Evolutionary conservation across 805 yeast genomes (phyloP).

Genomic region (Yamadazyma scolyti): DNA sequence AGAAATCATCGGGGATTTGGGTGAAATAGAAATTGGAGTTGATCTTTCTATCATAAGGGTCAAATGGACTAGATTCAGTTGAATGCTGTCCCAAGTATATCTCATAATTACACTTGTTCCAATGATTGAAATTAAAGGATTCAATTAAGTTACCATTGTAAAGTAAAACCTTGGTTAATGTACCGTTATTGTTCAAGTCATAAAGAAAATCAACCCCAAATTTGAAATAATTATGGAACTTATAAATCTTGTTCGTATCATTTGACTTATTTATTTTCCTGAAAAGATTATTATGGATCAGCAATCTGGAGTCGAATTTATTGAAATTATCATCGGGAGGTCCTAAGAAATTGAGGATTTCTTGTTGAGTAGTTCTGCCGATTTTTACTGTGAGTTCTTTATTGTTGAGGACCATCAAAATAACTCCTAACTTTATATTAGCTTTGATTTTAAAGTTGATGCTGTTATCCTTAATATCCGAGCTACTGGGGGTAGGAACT

Average conservation of each 20-base stretch:
- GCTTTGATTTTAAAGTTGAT: slow-evolving; percentile 10
- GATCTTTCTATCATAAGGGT: slow-evolving; percentile 5
- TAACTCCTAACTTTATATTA: slow-evolving; percentile 17
- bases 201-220: slow-evolving; percentile 55
- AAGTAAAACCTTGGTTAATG: slow-evolving; percentile 43
- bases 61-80: slow-evolving; percentile 4
- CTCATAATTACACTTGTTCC: slow-evolving; percentile 49
- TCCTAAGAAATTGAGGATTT: slow-evolving; percentile 44
- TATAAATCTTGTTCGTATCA: slow-evolving; percentile 14
- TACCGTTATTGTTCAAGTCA: slow-evolving; percentile 33
- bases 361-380: slow-evolving; percentile 48
- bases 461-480: not conserved
- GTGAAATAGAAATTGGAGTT: slow-evolving; percentile 27
- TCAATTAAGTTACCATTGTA: slow-evolving; percentile 53
- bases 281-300: slow-evolving; percentile 33
- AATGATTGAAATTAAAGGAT: slow-evolving; percentile 50
- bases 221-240: slow-evolving; percentile 55
- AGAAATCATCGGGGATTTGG: slow-evolving; percentile 23
- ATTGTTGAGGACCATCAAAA: slow-evolving; percentile 16
- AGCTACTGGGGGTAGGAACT: slow-evolving; percentile 3
- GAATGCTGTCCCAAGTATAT: slow-evolving; percentile 13
- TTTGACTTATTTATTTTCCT: slow-evolving; percentile 7
- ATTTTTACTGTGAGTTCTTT: slow-evolving; percentile 18
- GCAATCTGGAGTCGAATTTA: slow-evolving; percentile 41
- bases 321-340: slow-evolving; percentile 54